Evolutionary conservation across 495 filamentous ascomycete genomes (phyloP), one percentile per base, ranked within the genome.

Genomic region (Gamarada debralockiae): DNA sequence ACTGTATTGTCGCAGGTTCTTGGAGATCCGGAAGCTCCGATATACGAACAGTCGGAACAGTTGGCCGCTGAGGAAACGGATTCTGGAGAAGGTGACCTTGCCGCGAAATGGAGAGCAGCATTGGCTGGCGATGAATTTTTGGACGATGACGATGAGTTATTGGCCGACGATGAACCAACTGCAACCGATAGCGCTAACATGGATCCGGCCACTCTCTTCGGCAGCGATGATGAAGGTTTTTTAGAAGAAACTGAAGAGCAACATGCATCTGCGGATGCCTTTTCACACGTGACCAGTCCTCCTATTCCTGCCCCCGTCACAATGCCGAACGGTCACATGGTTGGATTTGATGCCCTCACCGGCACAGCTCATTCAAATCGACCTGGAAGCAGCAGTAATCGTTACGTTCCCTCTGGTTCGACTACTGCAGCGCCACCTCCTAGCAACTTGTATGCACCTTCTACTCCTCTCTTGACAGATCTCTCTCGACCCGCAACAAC

Each of bases 41-140:
- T 48, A 13, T 37, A 50, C 18, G 64, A 63, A 7, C 64, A 67
- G 5, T 41, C 67, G 0, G 65, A 67, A 25, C 42, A 45, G 13
- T 57, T 47, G 15, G 47, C 55, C 52, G 65, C 4, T 59, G 65
- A 21, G 55, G 67, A 51, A 66, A 3, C 20, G 24, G 55, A 56
- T 17, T 37, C 55, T n/a, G 34, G 37, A 10, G 77, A 83, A 36
- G 74, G 77, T 24, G 85, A 93, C 58, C 67, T 93, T 6, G 85
- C 86, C 41, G 87, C 86, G 2, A 81, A 84, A 56, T 97, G 93
- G 93, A 74, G 90, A 59, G 88, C 84, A 38, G 87, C 87, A 53
- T 74, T 97, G 58, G 86, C 70, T 27, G 85, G 82, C 36, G 91
- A 93, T 58, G 89, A 92, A 48, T 73, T 89, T 18, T 68, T 91